Conservation (phyloP, 2,329 filamentous ascomycete species). For the Xylaria sp. region DNA sequence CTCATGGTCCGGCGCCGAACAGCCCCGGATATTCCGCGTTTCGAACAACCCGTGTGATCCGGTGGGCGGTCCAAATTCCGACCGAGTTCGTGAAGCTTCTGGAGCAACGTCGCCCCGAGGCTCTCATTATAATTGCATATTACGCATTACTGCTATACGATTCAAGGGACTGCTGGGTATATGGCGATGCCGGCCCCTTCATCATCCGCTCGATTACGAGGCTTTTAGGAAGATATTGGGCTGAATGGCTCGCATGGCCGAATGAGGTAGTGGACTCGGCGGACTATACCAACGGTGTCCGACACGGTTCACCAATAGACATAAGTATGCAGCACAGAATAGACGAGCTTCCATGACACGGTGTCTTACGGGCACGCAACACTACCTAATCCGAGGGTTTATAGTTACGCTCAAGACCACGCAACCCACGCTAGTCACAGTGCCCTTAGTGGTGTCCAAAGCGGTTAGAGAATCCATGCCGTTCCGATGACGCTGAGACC, state of each 20-base stretch:
- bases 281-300: neutral
- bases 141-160: conserved; percentile 48
- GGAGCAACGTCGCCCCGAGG: conserved; percentile 45
- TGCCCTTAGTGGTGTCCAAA: too few relatives aligned
- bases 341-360: neutral
- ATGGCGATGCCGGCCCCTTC: conserved; percentile 34
- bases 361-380: neutral
- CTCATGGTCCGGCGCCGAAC: neutral
- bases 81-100: conserved; percentile 42
- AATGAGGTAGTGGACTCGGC: conserved; percentile 22
- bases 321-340: neutral
- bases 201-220: conserved; percentile 30
- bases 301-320: neutral
- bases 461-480: too few relatives aligned
- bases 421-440: neutral
- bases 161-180: conserved; percentile 43
- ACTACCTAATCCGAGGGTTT: neutral
- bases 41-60: conserved; percentile 12
- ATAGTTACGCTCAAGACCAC: neutral
- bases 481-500: too few relatives aligned
- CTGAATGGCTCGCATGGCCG: conserved; percentile 36
- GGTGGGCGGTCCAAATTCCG: conserved; percentile 28
- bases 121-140: conserved; percentile 50
- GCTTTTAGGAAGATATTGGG: conserved; percentile 34
- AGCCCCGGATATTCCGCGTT: neutral